A percentile compares a stretch with the other conserved stretches of the same genome.
phyloP scores from a whole-genome alignment of 805 yeast species.

The Grigorovia jiainica region DNA sequence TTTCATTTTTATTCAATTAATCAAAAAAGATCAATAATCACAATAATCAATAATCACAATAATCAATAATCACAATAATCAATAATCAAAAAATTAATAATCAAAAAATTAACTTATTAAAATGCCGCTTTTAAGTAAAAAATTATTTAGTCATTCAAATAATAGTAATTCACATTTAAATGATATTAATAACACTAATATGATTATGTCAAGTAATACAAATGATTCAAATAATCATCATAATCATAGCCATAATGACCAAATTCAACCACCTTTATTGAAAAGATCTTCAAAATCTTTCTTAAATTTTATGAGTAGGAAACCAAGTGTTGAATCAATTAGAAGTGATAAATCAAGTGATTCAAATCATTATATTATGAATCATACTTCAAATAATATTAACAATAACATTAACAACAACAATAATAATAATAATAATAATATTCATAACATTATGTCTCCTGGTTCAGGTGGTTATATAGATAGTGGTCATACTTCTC shows the following conservation, averaged over 20 bases:
- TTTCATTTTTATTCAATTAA: no score
- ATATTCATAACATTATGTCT: neutral
- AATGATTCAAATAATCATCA: neutral
- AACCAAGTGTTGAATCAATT: conserved; percentile 24
- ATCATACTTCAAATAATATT: no score
- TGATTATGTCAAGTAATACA: neutral
- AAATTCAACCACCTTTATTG: conserved; percentile 6
- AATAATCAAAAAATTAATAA: neutral
- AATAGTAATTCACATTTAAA: conserved; percentile 4
- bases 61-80: neutral
- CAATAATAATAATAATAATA: conserved; percentile 3
- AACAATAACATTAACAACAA: conserved; percentile 6
- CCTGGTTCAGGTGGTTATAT: neutral
- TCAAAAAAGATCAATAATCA: no score
- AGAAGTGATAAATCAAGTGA: conserved; percentile 24
- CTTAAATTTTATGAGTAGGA: conserved; percentile 23
- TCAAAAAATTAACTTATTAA: neutral
- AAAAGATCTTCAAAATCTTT: conserved; percentile 22
- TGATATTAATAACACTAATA: neutral
- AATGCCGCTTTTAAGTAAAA: conserved; percentile 17
- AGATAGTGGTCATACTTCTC: neutral
- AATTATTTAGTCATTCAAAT: neutral
- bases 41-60: no score
- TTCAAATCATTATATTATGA: conserved; percentile 9
- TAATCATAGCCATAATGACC: neutral